Base-by-base conservation (phyloP, 306 rosid genomes). In the Rosa lucieae region DNA sequence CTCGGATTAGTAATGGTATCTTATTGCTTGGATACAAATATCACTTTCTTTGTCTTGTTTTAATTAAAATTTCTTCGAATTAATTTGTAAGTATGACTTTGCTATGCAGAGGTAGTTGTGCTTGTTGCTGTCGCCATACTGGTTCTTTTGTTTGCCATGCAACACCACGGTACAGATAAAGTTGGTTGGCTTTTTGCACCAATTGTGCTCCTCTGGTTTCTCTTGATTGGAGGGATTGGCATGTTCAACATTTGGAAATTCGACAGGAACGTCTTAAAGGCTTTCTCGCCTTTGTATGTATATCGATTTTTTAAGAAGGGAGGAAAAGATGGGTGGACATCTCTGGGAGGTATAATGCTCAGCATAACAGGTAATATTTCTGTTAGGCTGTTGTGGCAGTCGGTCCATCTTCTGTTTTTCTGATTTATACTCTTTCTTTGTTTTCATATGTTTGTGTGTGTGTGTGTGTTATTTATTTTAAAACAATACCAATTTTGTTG, bases 101-200 rank as follows among this genome's bases (percentile, higher is more conserved):
- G 32, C 10, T 85, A 75, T 80, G 75, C 94, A 95, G 99, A 82
- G 87, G 86, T 90, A 20, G 94, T 91, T 51, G 95, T 93, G 84
- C 72, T 93, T 72, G 90, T 93, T 87, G 98, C 99, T 14, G 99
- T 90, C 51, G 76, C 89, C 65, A 88, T 91, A 88, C 79, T 95
- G 86, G 83, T 90, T 40, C 94, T 94, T 21, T 71, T 95, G 84
- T 95, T 95, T 88, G 90, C 90, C 84, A 68, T 95, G 93, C 99
- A 95, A 84, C 94, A 89, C 79, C 88, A 90, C 71, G 99, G 99
- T 20, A 95, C 96, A 70, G 99, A 95, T 79, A 93, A 76, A 90
- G 98, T 95, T 78, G 90, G 98, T 78, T 95, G 94, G 97, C 99
- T 95, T 82, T 95, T 95, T 82, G 99, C 99, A 73, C 98, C 98